Evolutionary conservation across 495 filamentous ascomycete genomes (phyloP).

Genomic region (Hypomontagnella monticulosa): DNA sequence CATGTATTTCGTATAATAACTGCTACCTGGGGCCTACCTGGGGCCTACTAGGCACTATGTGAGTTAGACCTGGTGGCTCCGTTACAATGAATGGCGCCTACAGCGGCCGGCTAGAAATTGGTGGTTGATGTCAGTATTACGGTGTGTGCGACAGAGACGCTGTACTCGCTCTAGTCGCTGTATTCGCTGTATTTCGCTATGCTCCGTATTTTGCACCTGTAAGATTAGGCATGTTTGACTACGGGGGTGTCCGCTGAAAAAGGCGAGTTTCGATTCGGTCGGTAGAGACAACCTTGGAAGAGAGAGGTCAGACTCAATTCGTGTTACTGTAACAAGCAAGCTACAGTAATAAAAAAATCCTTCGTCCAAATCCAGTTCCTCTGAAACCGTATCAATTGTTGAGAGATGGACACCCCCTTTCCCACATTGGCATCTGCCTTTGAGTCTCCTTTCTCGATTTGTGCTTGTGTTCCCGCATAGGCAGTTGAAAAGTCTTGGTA

Average conservation of each 20-base stretch:
- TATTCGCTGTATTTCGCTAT: too few species aligned
- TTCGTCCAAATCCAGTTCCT: not conserved
- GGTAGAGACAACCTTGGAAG: slow-evolving; percentile 6
- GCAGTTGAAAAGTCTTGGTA: slow-evolving; percentile 22
- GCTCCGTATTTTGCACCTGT: slow-evolving; percentile 36
- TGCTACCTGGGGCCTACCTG: too few species aligned
- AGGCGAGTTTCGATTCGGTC: slow-evolving; percentile 1
- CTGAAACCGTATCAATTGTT: slow-evolving; percentile 30
- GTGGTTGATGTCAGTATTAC: slow-evolving; percentile 41
- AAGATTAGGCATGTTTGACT: slow-evolving; percentile 19
- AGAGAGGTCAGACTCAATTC: slow-evolving; percentile 10
- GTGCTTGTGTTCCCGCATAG: slow-evolving; percentile 18
- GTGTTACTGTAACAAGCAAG: slow-evolving; percentile 31
- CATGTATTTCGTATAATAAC: slow-evolving; percentile 14
- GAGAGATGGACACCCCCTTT: slow-evolving; percentile 16
- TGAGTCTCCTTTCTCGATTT: slow-evolving; percentile 12
- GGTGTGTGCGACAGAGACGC: slow-evolving; percentile 29
- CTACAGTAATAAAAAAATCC: slow-evolving; percentile 38
- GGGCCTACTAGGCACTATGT: too few species aligned
- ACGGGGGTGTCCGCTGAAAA: slow-evolving; percentile 29
- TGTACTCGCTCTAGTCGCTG: slow-evolving; percentile 26
- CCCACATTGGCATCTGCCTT: slow-evolving; percentile 7
- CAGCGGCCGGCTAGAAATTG: slow-evolving; percentile 34
- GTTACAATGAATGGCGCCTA: slow-evolving; percentile 36
- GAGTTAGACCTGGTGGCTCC: not conserved